Conservation (phyloP, 345 rosid species). For the Eucalyptus lansdowneana region DNA sequence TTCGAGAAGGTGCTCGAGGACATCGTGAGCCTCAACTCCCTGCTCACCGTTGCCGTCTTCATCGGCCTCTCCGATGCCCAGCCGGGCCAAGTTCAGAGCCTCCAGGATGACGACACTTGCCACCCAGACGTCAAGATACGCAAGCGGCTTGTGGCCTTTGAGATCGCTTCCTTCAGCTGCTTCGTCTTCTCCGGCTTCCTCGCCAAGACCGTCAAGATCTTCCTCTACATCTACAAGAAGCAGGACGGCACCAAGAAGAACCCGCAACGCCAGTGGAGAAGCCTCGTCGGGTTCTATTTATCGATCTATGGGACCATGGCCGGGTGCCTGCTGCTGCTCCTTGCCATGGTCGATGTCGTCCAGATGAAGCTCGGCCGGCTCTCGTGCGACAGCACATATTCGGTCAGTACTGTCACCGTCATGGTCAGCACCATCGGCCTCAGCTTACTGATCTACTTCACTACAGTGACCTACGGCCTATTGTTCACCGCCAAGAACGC, state of each 20-base stretch:
- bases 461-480: background rate
- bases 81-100: background rate
- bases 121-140: background rate
- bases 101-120: background rate
- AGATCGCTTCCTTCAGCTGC: slow-evolving; percentile 1
- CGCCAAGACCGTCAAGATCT: slow-evolving; percentile 2
- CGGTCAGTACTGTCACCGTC: background rate
- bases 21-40: background rate
- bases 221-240: background rate
- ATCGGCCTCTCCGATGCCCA: background rate
- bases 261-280: background rate
- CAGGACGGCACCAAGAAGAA: background rate
- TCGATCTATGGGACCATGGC: background rate
- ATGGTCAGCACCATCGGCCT: background rate
- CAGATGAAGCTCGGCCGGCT: background rate
- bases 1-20: background rate
- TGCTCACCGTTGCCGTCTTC: background rate
- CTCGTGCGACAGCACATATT: background rate
- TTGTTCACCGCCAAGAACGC: background rate
- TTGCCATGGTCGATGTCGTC: background rate
- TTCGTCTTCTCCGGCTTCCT: slow-evolving; percentile 1
- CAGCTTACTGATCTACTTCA: background rate
- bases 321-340: background rate
- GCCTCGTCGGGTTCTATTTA: background rate
- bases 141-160: background rate